Conservation (phyloP, 1,284 basidiomycete genomes). For the Phlebopus sp. region DNA sequence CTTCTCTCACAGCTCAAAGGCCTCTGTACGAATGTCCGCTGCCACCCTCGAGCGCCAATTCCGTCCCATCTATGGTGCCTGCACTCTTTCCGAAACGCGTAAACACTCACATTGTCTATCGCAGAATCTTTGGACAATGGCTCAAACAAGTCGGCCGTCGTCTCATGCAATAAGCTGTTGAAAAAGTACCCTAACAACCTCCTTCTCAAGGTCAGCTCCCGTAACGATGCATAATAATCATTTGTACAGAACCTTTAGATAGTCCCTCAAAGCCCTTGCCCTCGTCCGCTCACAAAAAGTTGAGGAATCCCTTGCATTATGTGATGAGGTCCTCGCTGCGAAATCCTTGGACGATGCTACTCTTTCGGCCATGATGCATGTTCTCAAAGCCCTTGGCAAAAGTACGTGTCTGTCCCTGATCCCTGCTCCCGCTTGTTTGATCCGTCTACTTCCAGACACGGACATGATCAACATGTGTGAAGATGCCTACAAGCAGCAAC, state of each 20-base stretch:
- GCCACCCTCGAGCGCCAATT: constrained; percentile 71
- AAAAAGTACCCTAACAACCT: constrained; percentile 76
- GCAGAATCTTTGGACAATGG: constrained; percentile 80
- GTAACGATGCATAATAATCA: not conserved
- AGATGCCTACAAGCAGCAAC: constrained; percentile 74
- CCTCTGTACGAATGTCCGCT: constrained; percentile 35
- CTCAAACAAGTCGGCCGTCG: constrained; percentile 81
- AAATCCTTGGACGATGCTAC: constrained; percentile 70
- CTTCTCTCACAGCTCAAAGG: constrained; percentile 3
- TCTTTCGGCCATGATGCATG: constrained; percentile 77
- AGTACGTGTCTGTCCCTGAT: constrained; percentile 44
- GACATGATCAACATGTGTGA: constrained; percentile 81
- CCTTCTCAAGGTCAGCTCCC: constrained; percentile 60
- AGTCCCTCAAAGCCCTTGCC: constrained; percentile 81
- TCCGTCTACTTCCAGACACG: constrained; percentile 45
- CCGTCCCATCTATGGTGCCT: constrained; percentile 71
- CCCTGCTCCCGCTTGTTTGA: constrained; percentile 1
- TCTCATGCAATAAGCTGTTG: constrained; percentile 79
- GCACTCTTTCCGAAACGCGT: not conserved
- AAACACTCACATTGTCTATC: constrained; percentile 2
- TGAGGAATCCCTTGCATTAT: constrained; percentile 75
- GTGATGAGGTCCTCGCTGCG: constrained; percentile 69
- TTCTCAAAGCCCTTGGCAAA: constrained; percentile 71
- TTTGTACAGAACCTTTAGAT: not conserved
- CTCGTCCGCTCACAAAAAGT: constrained; percentile 78